These are phyloP conservation scores for Annona squamosa DNA, from an alignment of 164 flowering plant species.

Conservation along the genomic window DNA sequence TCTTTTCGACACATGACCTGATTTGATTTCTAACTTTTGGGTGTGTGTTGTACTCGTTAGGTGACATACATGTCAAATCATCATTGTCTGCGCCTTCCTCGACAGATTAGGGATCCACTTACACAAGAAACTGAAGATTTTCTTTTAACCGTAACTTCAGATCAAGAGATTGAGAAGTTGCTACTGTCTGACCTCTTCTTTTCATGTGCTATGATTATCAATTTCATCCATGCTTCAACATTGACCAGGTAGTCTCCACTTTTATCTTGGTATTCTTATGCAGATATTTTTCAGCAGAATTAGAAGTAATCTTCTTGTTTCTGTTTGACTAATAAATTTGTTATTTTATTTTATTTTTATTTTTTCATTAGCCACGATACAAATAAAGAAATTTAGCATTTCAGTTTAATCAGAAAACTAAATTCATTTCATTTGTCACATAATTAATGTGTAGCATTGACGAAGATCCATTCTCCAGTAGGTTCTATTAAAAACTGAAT, in stretches of 20 bases:
- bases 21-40: constrained; percentile 3
- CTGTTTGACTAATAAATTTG: neutral
- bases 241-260: constrained; percentile 41
- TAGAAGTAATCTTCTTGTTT: neutral
- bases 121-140: constrained; percentile 57
- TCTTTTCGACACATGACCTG: neutral
- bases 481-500: too few relatives aligned
- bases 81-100: constrained; percentile 51
- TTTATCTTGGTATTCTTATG: neutral
- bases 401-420: too few relatives aligned
- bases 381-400: too few relatives aligned
- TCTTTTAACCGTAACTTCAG: constrained; percentile 32
- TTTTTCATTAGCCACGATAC: too few relatives aligned
- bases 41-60: constrained; percentile 21
- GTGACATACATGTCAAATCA: constrained; percentile 20
- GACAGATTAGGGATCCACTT: constrained; percentile 52
- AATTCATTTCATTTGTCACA: too few relatives aligned
- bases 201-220: constrained; percentile 53
- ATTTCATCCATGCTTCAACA: constrained; percentile 46
- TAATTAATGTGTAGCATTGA: too few relatives aligned
- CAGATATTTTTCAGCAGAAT: neutral
- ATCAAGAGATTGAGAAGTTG: constrained; percentile 33
- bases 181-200: constrained; percentile 50
- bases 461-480: too few relatives aligned
- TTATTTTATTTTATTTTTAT: too few relatives aligned